Conservation (phyloP, 2,329 filamentous ascomycete species). For the Arthrobotrys entomopaga region DNA sequence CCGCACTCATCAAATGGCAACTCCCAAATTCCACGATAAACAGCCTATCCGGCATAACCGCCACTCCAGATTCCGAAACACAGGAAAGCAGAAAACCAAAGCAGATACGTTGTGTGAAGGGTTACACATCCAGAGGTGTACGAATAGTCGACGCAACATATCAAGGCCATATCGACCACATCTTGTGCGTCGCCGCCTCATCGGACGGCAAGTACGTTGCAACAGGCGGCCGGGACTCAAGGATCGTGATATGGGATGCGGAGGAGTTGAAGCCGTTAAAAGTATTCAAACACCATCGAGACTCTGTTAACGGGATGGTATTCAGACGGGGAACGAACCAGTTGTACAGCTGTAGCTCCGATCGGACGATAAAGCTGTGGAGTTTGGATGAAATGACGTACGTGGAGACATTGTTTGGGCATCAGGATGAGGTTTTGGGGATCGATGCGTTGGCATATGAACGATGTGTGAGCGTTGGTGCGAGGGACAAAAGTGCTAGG, state of each 20-base stretch:
- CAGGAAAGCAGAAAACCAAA: constrained; percentile 71
- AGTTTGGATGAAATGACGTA: constrained; percentile 91
- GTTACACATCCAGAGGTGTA: constrained; percentile 62
- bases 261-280: constrained; percentile 79
- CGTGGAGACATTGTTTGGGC: constrained; percentile 93
- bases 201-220: constrained; percentile 90
- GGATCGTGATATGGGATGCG: constrained; percentile 88
- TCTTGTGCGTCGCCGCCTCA: constrained; percentile 85
- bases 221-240: constrained; percentile 85
- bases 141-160: constrained; percentile 73
- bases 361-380: constrained; percentile 96
- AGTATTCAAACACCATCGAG: constrained; percentile 90
- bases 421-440: constrained; percentile 89
- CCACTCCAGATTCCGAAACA: constrained; percentile 62
- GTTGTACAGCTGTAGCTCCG: constrained; percentile 87
- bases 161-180: constrained; percentile 80
- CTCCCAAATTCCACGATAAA: constrained; percentile 64
- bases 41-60: constrained; percentile 53
- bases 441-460: constrained; percentile 85
- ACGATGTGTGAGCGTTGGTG: constrained; percentile 88
- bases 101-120: constrained; percentile 72
- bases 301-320: constrained; percentile 82
- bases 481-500: constrained; percentile 87
- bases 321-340: constrained; percentile 91
- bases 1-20: constrained; percentile 87